Evolutionary conservation across 2,329 filamentous ascomycete genomes (phyloP).

Genomic region (Fusarium chuoi): DNA sequence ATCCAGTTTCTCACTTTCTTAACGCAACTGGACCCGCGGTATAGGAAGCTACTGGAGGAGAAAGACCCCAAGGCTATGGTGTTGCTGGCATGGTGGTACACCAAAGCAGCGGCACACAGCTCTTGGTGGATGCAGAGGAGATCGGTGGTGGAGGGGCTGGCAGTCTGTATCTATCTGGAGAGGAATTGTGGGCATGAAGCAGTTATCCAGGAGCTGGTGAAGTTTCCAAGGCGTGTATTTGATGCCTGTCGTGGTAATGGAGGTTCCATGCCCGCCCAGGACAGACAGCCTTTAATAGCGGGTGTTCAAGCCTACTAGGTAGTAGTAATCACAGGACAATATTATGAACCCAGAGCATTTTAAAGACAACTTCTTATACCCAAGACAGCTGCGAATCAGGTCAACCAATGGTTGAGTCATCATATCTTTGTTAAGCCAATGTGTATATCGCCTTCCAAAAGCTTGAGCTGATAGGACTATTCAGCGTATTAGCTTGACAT

Average conservation of each 20-base stretch:
- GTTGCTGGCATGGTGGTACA: slow-evolving; percentile 67
- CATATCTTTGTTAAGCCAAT: background rate
- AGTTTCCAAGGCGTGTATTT: slow-evolving; percentile 32
- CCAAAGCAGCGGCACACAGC: slow-evolving; percentile 54
- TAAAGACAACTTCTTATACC: too few species aligned
- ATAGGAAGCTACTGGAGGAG: slow-evolving; percentile 54
- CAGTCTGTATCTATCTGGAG: slow-evolving; percentile 57
- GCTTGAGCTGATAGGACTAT: background rate
- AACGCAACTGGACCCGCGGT: slow-evolving; percentile 55
- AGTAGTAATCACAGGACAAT: background rate
- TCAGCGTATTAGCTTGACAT: background rate
- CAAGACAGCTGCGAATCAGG: accelerated
- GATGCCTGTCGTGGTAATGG: background rate
- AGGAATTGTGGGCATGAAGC: slow-evolving; percentile 18
- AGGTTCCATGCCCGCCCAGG: background rate
- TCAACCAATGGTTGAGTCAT: background rate
- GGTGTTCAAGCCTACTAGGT: background rate
- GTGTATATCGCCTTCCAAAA: background rate
- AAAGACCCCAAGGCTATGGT: slow-evolving; percentile 66
- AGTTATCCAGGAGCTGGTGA: slow-evolving; percentile 27
- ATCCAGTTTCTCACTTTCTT: slow-evolving; percentile 60
- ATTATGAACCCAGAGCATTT: background rate
- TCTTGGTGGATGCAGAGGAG: slow-evolving; percentile 61
- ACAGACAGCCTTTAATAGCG: background rate
- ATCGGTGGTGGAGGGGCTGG: slow-evolving; percentile 59